phyloP scores from a whole-genome alignment of 305 asterid genomes.

The Nicotiana rustica region DNA sequence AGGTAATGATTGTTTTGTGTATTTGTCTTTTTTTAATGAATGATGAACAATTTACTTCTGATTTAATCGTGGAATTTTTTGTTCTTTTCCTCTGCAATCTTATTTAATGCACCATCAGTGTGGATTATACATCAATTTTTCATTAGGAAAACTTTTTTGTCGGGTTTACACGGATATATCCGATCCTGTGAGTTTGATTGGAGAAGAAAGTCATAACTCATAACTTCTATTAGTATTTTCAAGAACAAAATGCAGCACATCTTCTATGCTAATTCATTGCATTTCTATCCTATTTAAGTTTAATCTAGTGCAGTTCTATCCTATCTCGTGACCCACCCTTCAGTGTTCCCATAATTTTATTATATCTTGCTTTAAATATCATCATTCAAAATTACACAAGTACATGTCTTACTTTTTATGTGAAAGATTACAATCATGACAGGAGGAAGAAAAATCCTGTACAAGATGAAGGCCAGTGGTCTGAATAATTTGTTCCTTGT shows the following conservation, averaged over 20 bases:
- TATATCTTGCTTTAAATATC: background rate
- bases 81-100: background rate
- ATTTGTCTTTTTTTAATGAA: background rate
- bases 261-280: background rate
- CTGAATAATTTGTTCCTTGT: background rate
- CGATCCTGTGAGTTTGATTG: background rate
- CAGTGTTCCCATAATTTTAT: background rate
- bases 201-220: conserved; percentile 15
- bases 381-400: background rate
- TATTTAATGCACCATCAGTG: background rate
- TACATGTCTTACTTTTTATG: background rate
- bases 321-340: background rate
- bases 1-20: background rate
- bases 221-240: background rate
- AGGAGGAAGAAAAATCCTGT: background rate
- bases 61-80: background rate
- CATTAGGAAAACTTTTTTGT: background rate
- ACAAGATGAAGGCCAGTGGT: background rate
- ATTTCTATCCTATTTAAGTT: background rate
- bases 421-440: background rate
- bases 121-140: background rate
- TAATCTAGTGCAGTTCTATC: background rate
- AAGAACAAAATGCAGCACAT: background rate
- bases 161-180: background rate
- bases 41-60: background rate